Evolutionary conservation across 495 filamentous ascomycete species (phyloP).

Genomic region (Thermothielavioides terrestris): DNA sequence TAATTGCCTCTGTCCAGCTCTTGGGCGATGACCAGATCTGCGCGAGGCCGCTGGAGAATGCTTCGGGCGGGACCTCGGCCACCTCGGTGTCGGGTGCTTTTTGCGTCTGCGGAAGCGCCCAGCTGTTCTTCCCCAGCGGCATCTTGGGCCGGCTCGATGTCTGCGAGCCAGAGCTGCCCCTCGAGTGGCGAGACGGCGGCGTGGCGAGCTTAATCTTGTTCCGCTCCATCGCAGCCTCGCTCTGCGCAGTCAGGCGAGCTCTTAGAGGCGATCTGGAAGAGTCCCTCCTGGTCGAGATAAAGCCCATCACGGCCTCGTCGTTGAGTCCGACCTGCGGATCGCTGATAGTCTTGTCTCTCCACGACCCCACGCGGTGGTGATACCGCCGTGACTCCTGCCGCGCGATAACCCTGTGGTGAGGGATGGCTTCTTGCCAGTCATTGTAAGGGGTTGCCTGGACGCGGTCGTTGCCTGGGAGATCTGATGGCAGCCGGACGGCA

Average conservation of each 20-base stretch:
- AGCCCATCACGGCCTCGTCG: constrained; percentile 30
- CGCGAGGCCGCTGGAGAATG: constrained; percentile 23
- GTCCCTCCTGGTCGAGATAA: constrained; percentile 14
- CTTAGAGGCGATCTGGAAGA: constrained; percentile 9
- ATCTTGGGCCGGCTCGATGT: constrained; percentile 17
- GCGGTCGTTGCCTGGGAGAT: not conserved
- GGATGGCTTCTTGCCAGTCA: constrained; percentile 19
- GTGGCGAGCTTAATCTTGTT: constrained; percentile 29
- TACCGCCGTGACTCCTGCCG: constrained; percentile 35
- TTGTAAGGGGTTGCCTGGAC: not conserved
- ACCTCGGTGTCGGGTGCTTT: constrained; percentile 18
- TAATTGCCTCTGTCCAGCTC: constrained; percentile 21
- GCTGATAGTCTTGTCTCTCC: constrained; percentile 36
- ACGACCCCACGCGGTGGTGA: constrained; percentile 41
- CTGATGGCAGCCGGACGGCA: not conserved
- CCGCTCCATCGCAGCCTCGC: constrained; percentile 32
- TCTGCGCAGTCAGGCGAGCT: constrained; percentile 26
- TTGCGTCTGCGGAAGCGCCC: constrained; percentile 23
- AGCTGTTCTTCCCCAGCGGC: constrained; percentile 26
- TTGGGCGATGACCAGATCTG: constrained; percentile 22
- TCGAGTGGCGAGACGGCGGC: constrained; percentile 12
- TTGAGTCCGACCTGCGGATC: constrained; percentile 41
- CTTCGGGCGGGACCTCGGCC: constrained; percentile 16
- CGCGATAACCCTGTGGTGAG: constrained; percentile 39
- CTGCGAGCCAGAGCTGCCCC: constrained; percentile 1